A percentile compares a stretch with the other conserved stretches of the same genome.
Evolutionary conservation across 208 protist genomes (phyloP).

Genomic region (Leishmania aethiopica): DNA sequence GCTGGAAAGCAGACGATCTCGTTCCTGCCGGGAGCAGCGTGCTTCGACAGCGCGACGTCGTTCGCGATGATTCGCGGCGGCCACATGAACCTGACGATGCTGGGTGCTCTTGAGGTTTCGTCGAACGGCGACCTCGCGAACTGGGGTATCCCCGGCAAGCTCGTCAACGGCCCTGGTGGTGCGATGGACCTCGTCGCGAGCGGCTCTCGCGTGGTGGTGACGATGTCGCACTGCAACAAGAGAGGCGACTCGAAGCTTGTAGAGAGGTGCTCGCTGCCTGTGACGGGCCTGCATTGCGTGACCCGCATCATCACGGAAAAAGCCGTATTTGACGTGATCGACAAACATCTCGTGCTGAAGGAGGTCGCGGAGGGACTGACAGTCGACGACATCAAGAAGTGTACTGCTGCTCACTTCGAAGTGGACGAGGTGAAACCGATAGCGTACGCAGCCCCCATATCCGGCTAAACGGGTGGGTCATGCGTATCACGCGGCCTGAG

Average conservation of each 20-base stretch:
- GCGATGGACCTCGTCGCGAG: slow-evolving; percentile 96
- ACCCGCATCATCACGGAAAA: slow-evolving; percentile 97
- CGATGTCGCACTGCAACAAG: slow-evolving; percentile 96
- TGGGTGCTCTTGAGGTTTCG: slow-evolving; percentile 96
- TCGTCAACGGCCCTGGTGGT: slow-evolving; percentile 98
- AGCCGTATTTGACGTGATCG: slow-evolving; percentile 95
- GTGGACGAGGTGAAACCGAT: slow-evolving; percentile 79
- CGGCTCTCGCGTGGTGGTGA: slow-evolving; percentile 95
- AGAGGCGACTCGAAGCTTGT: slow-evolving; percentile 96
- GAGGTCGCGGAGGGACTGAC: slow-evolving; percentile 93
- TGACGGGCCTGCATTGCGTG: slow-evolving; percentile 92
- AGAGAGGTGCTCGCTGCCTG: slow-evolving; percentile 90
- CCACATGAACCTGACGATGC: slow-evolving; percentile 96
- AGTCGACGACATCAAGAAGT: slow-evolving; percentile 92
- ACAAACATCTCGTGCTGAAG: slow-evolving; percentile 85
- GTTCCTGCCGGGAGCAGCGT: slow-evolving; percentile 91
- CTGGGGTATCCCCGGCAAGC: slow-evolving; percentile 98
- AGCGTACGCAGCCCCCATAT: slow-evolving; percentile 53
- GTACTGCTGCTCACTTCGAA: slow-evolving; percentile 75
- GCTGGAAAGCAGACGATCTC: slow-evolving; percentile 98
- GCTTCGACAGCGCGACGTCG: slow-evolving; percentile 93
- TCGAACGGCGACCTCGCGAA: slow-evolving; percentile 96
- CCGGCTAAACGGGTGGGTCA: slow-evolving; percentile 7
- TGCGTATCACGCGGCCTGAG: neutral
- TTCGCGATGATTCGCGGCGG: slow-evolving; percentile 98